A percentile compares a stretch with the other conserved stretches of the same genome.
Conservation (phyloP, 1,284 basidiomycete genomes). For the Tilletia setariae region DNA sequence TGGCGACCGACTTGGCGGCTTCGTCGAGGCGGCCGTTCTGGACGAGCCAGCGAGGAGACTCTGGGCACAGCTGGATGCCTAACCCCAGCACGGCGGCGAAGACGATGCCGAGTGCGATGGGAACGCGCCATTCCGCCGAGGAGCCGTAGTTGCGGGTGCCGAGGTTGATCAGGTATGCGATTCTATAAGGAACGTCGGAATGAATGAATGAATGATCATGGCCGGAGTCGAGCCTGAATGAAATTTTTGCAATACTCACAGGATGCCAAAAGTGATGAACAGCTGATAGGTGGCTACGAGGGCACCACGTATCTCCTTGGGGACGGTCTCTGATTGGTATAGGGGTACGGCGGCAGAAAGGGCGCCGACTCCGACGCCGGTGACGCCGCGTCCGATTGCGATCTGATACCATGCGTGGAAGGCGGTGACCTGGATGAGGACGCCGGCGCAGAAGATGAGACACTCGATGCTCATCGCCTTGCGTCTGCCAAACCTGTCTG, state of each 20-base stretch:
- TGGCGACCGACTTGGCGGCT: constrained; percentile 62
- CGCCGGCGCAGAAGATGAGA: constrained; percentile 67
- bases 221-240: too few relatives aligned
- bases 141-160: constrained; percentile 39
- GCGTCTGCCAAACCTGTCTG: constrained; percentile 68
- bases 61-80: constrained; percentile 73
- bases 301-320: constrained; percentile 72
- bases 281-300: constrained; percentile 67
- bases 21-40: constrained; percentile 61
- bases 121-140: constrained; percentile 65
- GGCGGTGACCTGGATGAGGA: constrained; percentile 60
- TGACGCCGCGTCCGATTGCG: constrained; percentile 67
- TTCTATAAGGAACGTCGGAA: too few relatives aligned
- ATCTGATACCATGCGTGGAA: constrained; percentile 54
- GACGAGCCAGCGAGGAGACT: constrained; percentile 68
- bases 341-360: constrained; percentile 67
- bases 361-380: constrained; percentile 58
- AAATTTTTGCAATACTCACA: background rate
- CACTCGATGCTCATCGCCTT: constrained; percentile 71
- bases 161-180: constrained; percentile 62
- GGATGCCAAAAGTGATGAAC: constrained; percentile 33
- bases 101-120: constrained; percentile 68
- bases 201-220: too few relatives aligned
- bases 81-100: constrained; percentile 67
- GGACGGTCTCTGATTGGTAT: constrained; percentile 73